A percentile compares a stretch with the other conserved stretches of the same genome.
phyloP scores from a whole-genome alignment of 2,329 filamentous ascomycete genomes.

The Alternaria infectoria region DNA sequence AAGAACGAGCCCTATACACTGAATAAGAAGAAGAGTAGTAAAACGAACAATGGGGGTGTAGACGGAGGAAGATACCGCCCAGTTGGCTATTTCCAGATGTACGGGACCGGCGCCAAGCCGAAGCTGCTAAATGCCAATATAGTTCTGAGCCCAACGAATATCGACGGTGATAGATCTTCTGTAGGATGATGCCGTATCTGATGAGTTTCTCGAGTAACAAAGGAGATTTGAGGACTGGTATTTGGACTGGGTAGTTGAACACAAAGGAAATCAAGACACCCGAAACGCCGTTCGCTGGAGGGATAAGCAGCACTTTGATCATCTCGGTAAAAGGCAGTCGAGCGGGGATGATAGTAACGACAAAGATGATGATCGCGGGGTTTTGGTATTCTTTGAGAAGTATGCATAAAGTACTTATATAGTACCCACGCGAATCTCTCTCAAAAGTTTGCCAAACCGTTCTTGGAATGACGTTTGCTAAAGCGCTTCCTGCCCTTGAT shows the following conservation, averaged over 20 bases:
- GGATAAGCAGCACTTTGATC: slow-evolving; percentile 5
- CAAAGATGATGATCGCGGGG: no score
- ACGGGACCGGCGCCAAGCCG: no score
- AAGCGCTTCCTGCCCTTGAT: slow-evolving; percentile 70
- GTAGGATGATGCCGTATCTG: no score
- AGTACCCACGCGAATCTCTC: no score
- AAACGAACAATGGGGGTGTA: no score
- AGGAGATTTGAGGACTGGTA: background rate
- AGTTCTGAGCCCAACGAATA: background rate
- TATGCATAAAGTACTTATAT: no score
- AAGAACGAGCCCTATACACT: background rate
- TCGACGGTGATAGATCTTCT: background rate
- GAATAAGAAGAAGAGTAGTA: background rate
- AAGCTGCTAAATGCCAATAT: slow-evolving; percentile 1
- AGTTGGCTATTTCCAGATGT: no score
- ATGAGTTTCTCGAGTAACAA: no score
- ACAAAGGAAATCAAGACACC: slow-evolving; percentile 9
- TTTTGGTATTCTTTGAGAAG: no score
- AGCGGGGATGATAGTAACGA: background rate
- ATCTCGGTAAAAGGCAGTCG: no score
- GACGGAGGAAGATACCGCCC: no score
- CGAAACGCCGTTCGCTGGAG: slow-evolving; percentile 9
- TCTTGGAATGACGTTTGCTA: slow-evolving; percentile 92
- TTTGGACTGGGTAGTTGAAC: background rate
- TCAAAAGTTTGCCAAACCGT: slow-evolving; percentile 87